Evolutionary conservation across 441 rosid species (phyloP), one percentile per base, ranked within the genome.

Genomic region (Gossypium davidsonii): DNA sequence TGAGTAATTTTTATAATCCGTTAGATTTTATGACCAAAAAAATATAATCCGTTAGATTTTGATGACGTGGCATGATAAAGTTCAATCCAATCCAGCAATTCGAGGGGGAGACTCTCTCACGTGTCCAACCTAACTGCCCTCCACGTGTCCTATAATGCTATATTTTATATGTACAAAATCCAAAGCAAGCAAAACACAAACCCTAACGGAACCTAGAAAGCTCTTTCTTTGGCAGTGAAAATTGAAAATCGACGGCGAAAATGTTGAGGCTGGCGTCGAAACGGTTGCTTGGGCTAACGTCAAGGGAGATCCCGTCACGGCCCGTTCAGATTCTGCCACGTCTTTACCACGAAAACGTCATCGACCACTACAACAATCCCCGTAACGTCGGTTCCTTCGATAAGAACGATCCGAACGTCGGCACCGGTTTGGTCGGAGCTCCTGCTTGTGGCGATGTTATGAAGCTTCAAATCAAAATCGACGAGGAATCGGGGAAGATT

Each of bases 371-470:
- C 88, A 87, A 92, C 66, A 92, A 90, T 62, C 98, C 97, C 2
- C 87, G 98, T 28, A 94, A 92, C 79, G 97, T 92, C 1, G 98
- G 97, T 0, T 83, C 98, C 23, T 89, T 94, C 66, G 98, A 94
- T 72, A 94, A 94, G 87, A 91, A 75, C 67, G 98, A 92, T 68
- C 90, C 97, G 10, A 52, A 14, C 46, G 84, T 94, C 0, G 98
- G 98, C 6, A 92, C 97, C 17, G 98, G 98, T 0, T 88, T 94
- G 34, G 98, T 94, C 2, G 98, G 98, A 0, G 98, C 98, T 11
- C 97, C 98, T 0, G 97, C 98, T 0, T 94, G 97, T 48, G 98
- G 97, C 9, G 98, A 94, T 77, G 97, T 94, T 2, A 94, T 92
- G 98, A 94, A 94, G 90, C 91, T 94, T 23, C 98, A 92, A 63